Conservation (phyloP, 169 alveolate species). For the Amoebophrya sp. region DNA sequence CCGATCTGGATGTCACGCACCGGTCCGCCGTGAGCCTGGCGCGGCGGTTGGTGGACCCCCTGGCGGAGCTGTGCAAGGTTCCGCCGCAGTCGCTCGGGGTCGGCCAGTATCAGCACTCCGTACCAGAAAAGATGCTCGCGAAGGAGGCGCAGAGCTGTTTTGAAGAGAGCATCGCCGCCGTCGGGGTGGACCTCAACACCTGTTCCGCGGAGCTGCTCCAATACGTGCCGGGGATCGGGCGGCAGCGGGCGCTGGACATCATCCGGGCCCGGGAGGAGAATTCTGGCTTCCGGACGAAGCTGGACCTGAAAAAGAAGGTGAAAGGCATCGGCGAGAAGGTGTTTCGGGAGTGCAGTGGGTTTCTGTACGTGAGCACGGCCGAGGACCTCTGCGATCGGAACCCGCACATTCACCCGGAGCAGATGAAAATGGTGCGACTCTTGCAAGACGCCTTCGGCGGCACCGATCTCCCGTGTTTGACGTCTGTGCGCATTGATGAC, state of each 20-base stretch:
- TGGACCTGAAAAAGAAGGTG: neutral
- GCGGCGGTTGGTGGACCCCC: conserved; percentile 11
- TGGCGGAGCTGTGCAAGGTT: neutral
- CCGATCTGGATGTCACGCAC: neutral
- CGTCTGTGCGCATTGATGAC: too few relatives aligned
- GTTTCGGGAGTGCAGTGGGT: neutral
- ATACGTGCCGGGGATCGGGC: neutral
- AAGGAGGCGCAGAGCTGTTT: neutral
- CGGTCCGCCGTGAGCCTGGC: neutral
- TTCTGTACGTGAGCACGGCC: neutral
- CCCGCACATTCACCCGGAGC: neutral
- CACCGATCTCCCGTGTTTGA: neutral
- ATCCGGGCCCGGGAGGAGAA: too few relatives aligned
- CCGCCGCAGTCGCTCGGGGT: neutral
- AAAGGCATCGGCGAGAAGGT: neutral
- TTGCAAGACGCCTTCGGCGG: neutral
- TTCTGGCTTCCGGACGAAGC: neutral
- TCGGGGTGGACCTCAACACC: neutral
- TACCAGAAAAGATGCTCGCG: neutral
- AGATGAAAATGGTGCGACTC: neutral
- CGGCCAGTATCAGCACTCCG: conserved; percentile 13
- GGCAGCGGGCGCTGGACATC: neutral
- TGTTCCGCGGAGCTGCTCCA: neutral
- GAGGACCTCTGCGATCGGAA: neutral
- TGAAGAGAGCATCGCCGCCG: neutral